These are phyloP conservation scores for Cymbopogon flexuosus DNA, from an alignment of 202 grass and related monocot genomes.

Conservation along the genomic window DNA sequence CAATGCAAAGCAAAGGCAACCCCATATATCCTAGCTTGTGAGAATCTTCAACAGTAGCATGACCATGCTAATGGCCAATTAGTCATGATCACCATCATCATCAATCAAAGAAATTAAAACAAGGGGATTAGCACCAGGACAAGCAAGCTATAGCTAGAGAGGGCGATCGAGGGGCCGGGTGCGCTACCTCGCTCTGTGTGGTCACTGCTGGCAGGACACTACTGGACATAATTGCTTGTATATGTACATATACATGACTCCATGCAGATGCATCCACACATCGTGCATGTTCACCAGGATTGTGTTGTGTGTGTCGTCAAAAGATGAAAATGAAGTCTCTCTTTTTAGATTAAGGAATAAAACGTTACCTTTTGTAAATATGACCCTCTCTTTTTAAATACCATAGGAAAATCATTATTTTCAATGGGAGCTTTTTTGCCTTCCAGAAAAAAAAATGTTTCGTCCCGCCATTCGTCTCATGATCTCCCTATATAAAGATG, in stretches of 20 bases:
- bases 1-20: not conserved
- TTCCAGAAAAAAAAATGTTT: too few species aligned
- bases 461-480: too few species aligned
- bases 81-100: constrained; percentile 37
- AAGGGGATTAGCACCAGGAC: constrained; percentile 30
- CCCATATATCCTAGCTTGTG: constrained; percentile 1
- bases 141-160: constrained; percentile 11
- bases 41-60: constrained; percentile 45
- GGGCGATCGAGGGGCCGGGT: too few species aligned
- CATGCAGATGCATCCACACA: constrained; percentile 5
- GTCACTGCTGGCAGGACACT: not conserved
- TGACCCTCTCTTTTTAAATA: too few species aligned
- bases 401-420: too few species aligned
- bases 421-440: too few species aligned
- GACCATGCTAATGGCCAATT: constrained; percentile 44
- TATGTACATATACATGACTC: not conserved
- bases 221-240: not conserved
- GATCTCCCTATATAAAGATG: too few species aligned
- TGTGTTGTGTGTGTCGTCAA: not conserved
- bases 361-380: too few species aligned
- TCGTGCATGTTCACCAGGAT: not conserved
- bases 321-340: not conserved
- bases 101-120: constrained; percentile 19
- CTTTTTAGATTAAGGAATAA: too few species aligned
- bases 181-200: too few species aligned